phyloP scores from a whole-genome alignment of 805 yeast genomes.

The Ascoidea tarda region DNA sequence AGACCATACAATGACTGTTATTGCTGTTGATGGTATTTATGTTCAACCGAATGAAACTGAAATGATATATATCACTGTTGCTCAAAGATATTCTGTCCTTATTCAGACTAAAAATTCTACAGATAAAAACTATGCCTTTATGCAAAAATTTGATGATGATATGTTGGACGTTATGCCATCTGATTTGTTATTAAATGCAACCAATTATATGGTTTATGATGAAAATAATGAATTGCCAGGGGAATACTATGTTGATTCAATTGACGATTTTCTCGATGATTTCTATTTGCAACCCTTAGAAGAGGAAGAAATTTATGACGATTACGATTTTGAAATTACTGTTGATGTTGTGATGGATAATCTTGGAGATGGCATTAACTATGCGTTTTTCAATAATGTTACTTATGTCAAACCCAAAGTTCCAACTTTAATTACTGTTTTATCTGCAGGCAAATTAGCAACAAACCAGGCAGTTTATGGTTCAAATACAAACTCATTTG shows the following conservation, averaged over 20 bases:
- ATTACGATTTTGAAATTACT: constrained; percentile 56
- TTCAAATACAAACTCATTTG: constrained; percentile 60
- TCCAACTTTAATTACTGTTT: constrained; percentile 71
- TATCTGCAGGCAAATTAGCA: constrained; percentile 52
- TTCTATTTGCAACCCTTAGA: constrained; percentile 55
- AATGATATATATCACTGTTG: constrained; percentile 69
- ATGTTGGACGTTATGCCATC: constrained; percentile 71
- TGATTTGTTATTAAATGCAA: constrained; percentile 54
- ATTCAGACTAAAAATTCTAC: constrained; percentile 52
- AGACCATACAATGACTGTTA: constrained; percentile 73
- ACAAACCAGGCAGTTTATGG: constrained; percentile 51
- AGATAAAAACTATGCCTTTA: constrained; percentile 66
- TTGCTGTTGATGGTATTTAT: constrained; percentile 86
- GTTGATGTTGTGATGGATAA: constrained; percentile 75
- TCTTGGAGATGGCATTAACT: constrained; percentile 76
- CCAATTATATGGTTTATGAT: constrained; percentile 58
- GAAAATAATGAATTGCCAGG: constrained; percentile 28
- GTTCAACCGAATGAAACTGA: constrained; percentile 63
- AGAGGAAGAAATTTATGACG: constrained; percentile 39
- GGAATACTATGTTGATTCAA: constrained; percentile 14
- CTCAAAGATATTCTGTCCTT: constrained; percentile 82
- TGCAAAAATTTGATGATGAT: constrained; percentile 65
- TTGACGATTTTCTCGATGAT: constrained; percentile 47
- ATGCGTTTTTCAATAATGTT: constrained; percentile 91
- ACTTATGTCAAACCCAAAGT: constrained; percentile 72